phyloP scores from a whole-genome alignment of 306 rosid genomes.

The Malus orientalis region DNA sequence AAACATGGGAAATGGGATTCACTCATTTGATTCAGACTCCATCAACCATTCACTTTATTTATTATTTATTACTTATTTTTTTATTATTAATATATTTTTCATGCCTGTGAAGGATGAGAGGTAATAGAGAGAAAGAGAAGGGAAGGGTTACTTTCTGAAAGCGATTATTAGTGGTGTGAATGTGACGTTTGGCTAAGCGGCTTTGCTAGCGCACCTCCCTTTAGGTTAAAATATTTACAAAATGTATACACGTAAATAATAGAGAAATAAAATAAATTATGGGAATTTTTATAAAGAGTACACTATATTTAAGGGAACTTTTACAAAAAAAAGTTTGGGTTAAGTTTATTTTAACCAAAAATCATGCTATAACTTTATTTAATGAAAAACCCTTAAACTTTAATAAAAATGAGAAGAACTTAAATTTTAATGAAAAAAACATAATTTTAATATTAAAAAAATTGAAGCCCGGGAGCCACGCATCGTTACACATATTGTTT shows the following conservation, averaged over 20 bases:
- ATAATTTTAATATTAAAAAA: too few relatives aligned
- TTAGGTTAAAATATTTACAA: background rate
- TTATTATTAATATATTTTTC: background rate
- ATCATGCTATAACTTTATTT: too few relatives aligned
- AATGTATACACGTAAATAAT: background rate
- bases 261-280: too few relatives aligned
- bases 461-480: too few relatives aligned
- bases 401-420: too few relatives aligned
- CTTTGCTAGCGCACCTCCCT: background rate
- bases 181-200: constrained; percentile 42
- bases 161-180: constrained; percentile 46
- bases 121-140: constrained; percentile 19
- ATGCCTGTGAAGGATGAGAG: constrained; percentile 16
- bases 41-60: constrained; percentile 11
- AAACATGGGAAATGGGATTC: constrained; percentile 21
- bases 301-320: too few relatives aligned
- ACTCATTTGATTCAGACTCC: constrained; percentile 17
- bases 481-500: too few relatives aligned
- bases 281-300: too few relatives aligned
- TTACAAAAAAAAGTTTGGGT: too few relatives aligned
- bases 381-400: too few relatives aligned
- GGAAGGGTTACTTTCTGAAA: constrained; percentile 34
- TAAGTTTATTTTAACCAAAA: too few relatives aligned
- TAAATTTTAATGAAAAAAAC: too few relatives aligned
- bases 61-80: background rate